Evolutionary conservation across 345 rosid species (phyloP), one percentile per base, ranked within the genome.

Genomic region (Alliaria petiolata): DNA sequence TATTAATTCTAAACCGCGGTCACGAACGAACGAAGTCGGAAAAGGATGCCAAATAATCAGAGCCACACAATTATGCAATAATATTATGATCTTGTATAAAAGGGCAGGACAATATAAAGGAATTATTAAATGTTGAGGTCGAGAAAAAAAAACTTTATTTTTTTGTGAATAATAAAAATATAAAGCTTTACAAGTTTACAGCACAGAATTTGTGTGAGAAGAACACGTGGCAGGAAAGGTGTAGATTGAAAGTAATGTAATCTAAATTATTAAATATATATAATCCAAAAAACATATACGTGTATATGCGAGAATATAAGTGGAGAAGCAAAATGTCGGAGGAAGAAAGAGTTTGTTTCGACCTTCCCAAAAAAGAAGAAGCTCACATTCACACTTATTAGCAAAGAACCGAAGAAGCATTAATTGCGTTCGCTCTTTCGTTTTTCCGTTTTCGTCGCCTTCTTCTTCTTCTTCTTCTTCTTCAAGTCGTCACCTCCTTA

Each of bases 311-410:
- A 19, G 47, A 25, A 14, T 60, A 74, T 66, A 74, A 74, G 33
- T 74, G 49, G 68, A 51, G 73, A 75, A 59, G 62, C 72, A 75
- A 67, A 42, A 40, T 46, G 63, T 33, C 22, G 26, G 62, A 45
- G 15, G 33, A 50, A 34, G 44, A 75, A 52, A 67, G 53, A 34
- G 68, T 67, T 52, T 59, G 69, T 50, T 50, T 60, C 56, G 40
- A 74, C 62, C 49, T 33, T 51, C 39, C 56, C 52, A 44, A 59
- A 15, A 22, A 26, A 51, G 58, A n/a, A n/a, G n/a, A 58, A 42
- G 25, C 49, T 67, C 57, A 61, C 43, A 59, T 67, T 67, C 63
- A 67, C 73, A 61, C 53, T 59, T 6, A n/a, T n/a, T 6, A 22
- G 35, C 59, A 42, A 44, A 16, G 30, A 28, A 17, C 38, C 74